Percentiles rank a stretch among this genome's conserved stretches.
phyloP scores from a whole-genome alignment of 2,329 filamentous ascomycete genomes.

The Colletotrichum tofieldiae region DNA sequence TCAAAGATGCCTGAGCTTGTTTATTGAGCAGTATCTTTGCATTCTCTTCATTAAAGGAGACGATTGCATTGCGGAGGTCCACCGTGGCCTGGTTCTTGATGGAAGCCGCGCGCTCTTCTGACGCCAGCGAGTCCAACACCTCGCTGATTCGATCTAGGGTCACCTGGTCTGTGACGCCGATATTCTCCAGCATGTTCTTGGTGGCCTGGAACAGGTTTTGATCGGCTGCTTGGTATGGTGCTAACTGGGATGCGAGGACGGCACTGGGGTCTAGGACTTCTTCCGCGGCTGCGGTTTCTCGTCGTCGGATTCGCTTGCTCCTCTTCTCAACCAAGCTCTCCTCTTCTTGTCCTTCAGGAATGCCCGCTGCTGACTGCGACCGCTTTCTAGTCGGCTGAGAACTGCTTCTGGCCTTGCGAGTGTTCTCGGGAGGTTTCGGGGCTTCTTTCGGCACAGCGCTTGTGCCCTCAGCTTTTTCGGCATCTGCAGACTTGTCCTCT shows the following conservation, averaged over 20 bases:
- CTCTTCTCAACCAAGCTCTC: slow-evolving; percentile 72
- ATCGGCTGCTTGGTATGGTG: slow-evolving; percentile 71
- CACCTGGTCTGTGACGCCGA: slow-evolving; percentile 67
- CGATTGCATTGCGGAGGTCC: slow-evolving; percentile 66
- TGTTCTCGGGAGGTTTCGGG: slow-evolving; percentile 49
- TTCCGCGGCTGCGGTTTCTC: slow-evolving; percentile 69
- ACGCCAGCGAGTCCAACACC: slow-evolving; percentile 66
- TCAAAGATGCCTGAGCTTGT: slow-evolving; percentile 66
- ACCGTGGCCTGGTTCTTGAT: slow-evolving; percentile 62
- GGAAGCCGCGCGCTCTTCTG: slow-evolving; percentile 66
- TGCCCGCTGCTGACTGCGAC: slow-evolving; percentile 74
- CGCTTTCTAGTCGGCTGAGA: slow-evolving; percentile 69
- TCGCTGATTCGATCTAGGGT: slow-evolving; percentile 64
- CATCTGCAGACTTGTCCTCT: slow-evolving; percentile 29
- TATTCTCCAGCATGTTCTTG: slow-evolving; percentile 68
- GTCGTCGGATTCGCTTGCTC: slow-evolving; percentile 76
- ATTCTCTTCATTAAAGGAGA: slow-evolving; percentile 67
- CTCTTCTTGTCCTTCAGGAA: slow-evolving; percentile 70
- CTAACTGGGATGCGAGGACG: slow-evolving; percentile 68
- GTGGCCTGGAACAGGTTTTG: slow-evolving; percentile 70
- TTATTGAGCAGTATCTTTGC: slow-evolving; percentile 69
- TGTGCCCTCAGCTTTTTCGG: slow-evolving; percentile 29
- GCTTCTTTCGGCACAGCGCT: slow-evolving; percentile 17
- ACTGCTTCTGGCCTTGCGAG: slow-evolving; percentile 54
- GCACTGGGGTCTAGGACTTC: slow-evolving; percentile 68